Evolutionary conservation across 768 basidiomycete species (phyloP).

Genomic region (Podaxis pistillaris): DNA sequence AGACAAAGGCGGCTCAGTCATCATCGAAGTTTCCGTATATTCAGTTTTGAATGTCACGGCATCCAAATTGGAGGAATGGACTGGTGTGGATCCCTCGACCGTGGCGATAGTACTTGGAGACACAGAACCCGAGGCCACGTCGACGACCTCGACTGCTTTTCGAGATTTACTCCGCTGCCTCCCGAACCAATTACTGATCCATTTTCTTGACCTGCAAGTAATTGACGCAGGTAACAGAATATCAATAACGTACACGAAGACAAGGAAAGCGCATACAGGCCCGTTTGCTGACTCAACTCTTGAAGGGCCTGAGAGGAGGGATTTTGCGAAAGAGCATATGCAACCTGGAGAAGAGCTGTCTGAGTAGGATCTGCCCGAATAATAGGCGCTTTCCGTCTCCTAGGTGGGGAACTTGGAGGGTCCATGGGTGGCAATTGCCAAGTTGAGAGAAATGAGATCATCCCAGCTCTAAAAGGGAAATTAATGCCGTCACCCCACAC

Average conservation of each 20-base stretch:
- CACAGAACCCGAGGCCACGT: constrained; percentile 16
- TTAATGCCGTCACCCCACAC: background rate
- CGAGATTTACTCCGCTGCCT: constrained; percentile 28
- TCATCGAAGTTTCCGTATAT: background rate
- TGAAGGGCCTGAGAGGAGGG: constrained; percentile 23
- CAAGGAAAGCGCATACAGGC: constrained; percentile 29
- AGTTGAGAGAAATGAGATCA: background rate
- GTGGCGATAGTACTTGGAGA: constrained; percentile 13
- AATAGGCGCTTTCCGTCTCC: constrained; percentile 14
- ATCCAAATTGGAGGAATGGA: background rate
- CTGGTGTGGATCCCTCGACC: background rate
- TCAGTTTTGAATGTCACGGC: constrained; percentile 1
- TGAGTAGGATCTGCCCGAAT: constrained; percentile 27
- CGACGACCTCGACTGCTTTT: constrained; percentile 17
- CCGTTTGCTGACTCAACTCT: constrained; percentile 27
- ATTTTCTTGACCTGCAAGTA: constrained; percentile 26
- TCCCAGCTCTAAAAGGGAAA: no score
- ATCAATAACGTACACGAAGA: background rate
- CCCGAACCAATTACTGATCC: constrained; percentile 35
- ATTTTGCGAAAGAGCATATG: constrained; percentile 22
- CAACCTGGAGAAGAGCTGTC: constrained; percentile 24
- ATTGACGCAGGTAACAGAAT: background rate
- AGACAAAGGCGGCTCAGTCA: background rate
- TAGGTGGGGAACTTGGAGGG: background rate
- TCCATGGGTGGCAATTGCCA: background rate